These are phyloP conservation scores for Logfia minima DNA, from an alignment of 129 eudicot genomes.

Conservation along the genomic window DNA sequence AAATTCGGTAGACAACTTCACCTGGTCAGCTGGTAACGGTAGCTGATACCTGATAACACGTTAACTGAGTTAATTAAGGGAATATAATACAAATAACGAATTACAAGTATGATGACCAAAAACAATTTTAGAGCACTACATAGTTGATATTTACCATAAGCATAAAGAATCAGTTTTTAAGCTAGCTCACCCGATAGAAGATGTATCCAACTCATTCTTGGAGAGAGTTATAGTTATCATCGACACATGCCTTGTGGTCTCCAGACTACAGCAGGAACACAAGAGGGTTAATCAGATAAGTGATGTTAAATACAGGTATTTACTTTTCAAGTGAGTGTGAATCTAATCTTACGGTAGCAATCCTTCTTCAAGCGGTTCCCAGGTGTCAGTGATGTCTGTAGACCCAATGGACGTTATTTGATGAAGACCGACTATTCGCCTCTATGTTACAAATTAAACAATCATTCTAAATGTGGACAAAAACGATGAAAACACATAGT, in stretches of 20 bases:
- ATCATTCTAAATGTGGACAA: background rate
- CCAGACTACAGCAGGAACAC: conserved; percentile 45
- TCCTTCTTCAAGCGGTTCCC: conserved; percentile 99
- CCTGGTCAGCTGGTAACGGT: conserved; percentile 96
- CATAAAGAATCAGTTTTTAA: background rate
- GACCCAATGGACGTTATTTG: conserved; percentile 86
- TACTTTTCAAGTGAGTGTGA: background rate
- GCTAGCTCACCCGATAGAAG: conserved; percentile 70
- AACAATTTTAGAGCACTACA: background rate
- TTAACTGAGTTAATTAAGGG: conserved; percentile 1
- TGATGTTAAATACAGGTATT: background rate
- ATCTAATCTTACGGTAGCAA: conserved; percentile 74
- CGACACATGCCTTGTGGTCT: conserved; percentile 91
- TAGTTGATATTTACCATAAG: background rate
- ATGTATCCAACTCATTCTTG: conserved; percentile 58
- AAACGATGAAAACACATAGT: background rate
- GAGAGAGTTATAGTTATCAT: conserved; percentile 88
- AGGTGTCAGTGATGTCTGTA: conserved; percentile 89
- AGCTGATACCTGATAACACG: conserved; percentile 70
- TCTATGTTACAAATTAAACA: conserved; percentile 40
- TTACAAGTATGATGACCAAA: background rate
- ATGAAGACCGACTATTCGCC: conserved; percentile 97
- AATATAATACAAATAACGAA: background rate
- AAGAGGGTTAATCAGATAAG: background rate
- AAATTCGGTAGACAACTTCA: conserved; percentile 63